phyloP scores from a whole-genome alignment of 2,329 filamentous ascomycete genomes.

The Colletotrichum horii region DNA sequence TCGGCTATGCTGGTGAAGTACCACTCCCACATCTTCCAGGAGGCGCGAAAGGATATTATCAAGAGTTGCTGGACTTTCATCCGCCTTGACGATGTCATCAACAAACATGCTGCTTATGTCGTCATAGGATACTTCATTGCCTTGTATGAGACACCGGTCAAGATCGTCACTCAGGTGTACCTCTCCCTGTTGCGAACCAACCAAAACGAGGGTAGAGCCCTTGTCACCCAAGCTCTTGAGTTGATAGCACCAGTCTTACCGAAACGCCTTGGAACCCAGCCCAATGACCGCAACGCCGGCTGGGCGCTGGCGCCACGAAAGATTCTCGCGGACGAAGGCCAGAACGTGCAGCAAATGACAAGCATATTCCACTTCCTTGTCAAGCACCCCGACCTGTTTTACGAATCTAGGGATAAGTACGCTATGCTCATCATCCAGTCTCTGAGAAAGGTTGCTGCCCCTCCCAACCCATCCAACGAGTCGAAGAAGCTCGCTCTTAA shows the following conservation, averaged over 20 bases:
- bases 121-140: slow-evolving; percentile 98
- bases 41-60: slow-evolving; percentile 95
- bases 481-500: slow-evolving; percentile 90
- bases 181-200: slow-evolving; percentile 89
- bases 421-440: slow-evolving; percentile 87
- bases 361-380: slow-evolving; percentile 98
- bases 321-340: slow-evolving; percentile 91
- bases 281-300: slow-evolving; percentile 75
- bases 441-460: slow-evolving; percentile 83
- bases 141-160: slow-evolving; percentile 93
- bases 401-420: slow-evolving; percentile 92
- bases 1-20: slow-evolving; percentile 97
- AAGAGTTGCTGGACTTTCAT: slow-evolving; percentile 99
- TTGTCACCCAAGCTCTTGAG: slow-evolving; percentile 94
- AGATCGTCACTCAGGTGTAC: slow-evolving; percentile 96
- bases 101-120: slow-evolving; percentile 97
- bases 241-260: slow-evolving; percentile 92
- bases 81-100: slow-evolving; percentile 96
- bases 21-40: slow-evolving; percentile 84
- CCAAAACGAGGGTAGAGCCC: slow-evolving; percentile 88
- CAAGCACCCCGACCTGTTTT: slow-evolving; percentile 90
- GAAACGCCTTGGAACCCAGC: slow-evolving; percentile 74
- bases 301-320: slow-evolving; percentile 92
- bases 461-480: slow-evolving; percentile 86
- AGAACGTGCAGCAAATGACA: slow-evolving; percentile 94